Conservation (phyloP, 768 basidiomycete species). For the Suillus weaverae region DNA sequence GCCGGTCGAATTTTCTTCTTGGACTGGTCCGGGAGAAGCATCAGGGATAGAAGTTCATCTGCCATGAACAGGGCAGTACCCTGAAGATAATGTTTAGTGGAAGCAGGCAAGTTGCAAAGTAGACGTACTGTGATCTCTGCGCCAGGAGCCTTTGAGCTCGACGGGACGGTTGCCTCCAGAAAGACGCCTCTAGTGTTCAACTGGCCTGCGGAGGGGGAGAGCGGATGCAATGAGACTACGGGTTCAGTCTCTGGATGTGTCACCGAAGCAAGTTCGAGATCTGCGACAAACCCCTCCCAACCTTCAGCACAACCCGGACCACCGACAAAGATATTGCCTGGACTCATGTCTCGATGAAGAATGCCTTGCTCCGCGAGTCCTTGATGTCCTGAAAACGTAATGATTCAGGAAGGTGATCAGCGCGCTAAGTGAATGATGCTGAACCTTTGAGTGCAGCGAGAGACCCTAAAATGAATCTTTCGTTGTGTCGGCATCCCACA, state of each 20-base stretch:
- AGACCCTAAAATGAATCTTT: not conserved
- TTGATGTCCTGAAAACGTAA: not conserved
- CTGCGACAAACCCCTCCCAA: not conserved
- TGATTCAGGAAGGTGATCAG: not conserved
- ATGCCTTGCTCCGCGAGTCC: slow-evolving; percentile 2
- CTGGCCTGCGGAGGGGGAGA: not conserved
- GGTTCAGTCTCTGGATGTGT: not conserved
- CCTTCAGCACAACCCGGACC: not conserved
- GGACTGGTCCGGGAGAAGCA: not conserved
- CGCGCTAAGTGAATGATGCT: not conserved
- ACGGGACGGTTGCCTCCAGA: not conserved
- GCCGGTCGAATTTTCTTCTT: not conserved
- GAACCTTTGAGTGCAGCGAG: not conserved
- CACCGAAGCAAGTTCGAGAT: not conserved
- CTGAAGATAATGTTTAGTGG: not conserved
- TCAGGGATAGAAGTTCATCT: not conserved
- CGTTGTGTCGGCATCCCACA: slow-evolving; percentile 15
- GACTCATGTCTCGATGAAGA: slow-evolving; percentile 6
- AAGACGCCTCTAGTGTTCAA: too few species aligned
- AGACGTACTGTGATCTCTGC: not conserved
- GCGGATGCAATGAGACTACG: too few species aligned
- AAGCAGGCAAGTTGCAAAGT: not conserved
- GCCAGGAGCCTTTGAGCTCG: not conserved
- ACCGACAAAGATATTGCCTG: slow-evolving; percentile 4
- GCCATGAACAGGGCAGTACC: not conserved